Conservation (phyloP, 176 grass and related monocot species). For the Dactylis glomerata region DNA sequence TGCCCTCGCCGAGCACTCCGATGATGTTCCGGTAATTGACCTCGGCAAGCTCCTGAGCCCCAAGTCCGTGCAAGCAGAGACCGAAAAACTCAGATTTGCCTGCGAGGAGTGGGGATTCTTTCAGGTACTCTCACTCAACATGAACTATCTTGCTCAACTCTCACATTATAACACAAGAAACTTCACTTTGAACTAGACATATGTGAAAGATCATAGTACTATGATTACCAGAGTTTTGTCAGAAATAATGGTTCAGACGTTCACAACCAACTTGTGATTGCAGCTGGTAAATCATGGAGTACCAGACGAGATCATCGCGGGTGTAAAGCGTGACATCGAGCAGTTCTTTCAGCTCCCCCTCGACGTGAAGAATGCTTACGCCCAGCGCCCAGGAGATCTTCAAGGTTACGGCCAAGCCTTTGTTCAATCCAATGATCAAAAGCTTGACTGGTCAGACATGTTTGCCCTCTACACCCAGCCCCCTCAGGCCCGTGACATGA, state of each 20-base stretch:
- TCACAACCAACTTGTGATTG: not conserved
- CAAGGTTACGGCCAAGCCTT: slow-evolving; percentile 60
- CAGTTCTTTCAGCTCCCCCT: slow-evolving; percentile 45
- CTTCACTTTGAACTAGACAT: too few relatives aligned
- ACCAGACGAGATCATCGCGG: slow-evolving; percentile 37
- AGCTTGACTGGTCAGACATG: slow-evolving; percentile 53
- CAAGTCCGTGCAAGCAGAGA: too few relatives aligned
- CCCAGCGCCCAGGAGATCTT: slow-evolving; percentile 37
- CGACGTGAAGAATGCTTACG: slow-evolving; percentile 34
- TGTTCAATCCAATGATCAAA: slow-evolving; percentile 41
- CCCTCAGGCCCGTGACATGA: slow-evolving; percentile 34
- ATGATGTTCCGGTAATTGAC: slow-evolving; percentile 34
- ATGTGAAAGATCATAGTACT: too few relatives aligned
- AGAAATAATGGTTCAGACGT: too few relatives aligned
- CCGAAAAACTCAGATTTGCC: too few relatives aligned
- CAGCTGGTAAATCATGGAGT: slow-evolving; percentile 52
- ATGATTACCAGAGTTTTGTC: too few relatives aligned
- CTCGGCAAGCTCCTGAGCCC: too few relatives aligned
- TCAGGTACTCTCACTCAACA: too few relatives aligned
- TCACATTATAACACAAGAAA: too few relatives aligned
- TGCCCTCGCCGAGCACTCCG: not conserved
- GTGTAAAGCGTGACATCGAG: slow-evolving; percentile 25
- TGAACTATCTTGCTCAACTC: too few relatives aligned
- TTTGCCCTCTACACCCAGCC: slow-evolving; percentile 34
- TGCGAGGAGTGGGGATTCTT: too few relatives aligned